Evolutionary conservation across 306 rosid species (phyloP).

Genomic region (Vigna nakashimae): DNA sequence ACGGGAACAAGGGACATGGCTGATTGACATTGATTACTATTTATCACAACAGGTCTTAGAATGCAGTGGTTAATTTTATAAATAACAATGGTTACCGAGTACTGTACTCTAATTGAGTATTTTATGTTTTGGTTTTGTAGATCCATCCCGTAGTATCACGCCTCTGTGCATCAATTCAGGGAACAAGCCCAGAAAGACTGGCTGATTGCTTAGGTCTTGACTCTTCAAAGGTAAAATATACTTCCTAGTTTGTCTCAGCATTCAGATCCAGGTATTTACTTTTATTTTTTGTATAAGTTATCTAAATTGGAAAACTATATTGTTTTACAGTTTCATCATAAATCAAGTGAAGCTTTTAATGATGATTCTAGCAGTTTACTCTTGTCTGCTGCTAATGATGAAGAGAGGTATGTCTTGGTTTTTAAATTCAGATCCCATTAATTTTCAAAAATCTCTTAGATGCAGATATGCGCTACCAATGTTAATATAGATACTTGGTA

Average conservation of each 20-base stretch:
- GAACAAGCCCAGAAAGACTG: slow-evolving; percentile 92
- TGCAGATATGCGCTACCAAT: slow-evolving; percentile 6
- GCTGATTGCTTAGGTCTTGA: slow-evolving; percentile 97
- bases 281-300: slow-evolving; percentile 22
- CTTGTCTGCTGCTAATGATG: slow-evolving; percentile 65
- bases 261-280: slow-evolving; percentile 22
- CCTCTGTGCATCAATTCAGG: slow-evolving; percentile 94
- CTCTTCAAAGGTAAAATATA: slow-evolving; percentile 74
- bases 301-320: slow-evolving; percentile 35
- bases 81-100: slow-evolving; percentile 12
- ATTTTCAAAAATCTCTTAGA: slow-evolving; percentile 20
- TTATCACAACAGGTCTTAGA: slow-evolving; percentile 79
- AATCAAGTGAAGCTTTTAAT: slow-evolving; percentile 66
- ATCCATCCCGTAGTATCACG: slow-evolving; percentile 98
- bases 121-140: slow-evolving; percentile 52
- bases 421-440: slow-evolving; percentile 21
- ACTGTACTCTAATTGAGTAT: slow-evolving; percentile 38
- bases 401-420: slow-evolving; percentile 72
- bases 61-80: slow-evolving; percentile 18
- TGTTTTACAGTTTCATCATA: slow-evolving; percentile 70
- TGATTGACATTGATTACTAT: slow-evolving; percentile 93
- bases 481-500: slow-evolving; percentile 22
- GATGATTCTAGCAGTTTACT: slow-evolving; percentile 70
- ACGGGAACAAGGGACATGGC: slow-evolving; percentile 93
- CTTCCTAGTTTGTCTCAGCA: slow-evolving; percentile 37